Evolutionary conservation across 371 early-diverging fungal species (phyloP).

Genomic region (Blakeslea trispora): DNA sequence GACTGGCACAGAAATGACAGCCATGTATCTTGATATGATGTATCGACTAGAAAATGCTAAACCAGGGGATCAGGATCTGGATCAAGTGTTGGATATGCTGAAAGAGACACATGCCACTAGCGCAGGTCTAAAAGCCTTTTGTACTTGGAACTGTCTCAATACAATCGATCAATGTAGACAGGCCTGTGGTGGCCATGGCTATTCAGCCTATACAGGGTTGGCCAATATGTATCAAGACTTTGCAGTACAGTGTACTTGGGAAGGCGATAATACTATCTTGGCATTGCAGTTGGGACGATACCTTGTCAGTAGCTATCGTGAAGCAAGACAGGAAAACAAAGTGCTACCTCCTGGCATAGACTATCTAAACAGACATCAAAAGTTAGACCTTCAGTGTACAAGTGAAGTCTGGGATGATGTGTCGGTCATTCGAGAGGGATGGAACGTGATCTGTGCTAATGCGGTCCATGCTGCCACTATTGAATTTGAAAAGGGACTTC

Average conservation of each 20-base stretch:
- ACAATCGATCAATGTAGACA: conserved; percentile 92
- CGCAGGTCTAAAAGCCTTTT: conserved; percentile 92
- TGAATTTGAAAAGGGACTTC: conserved; percentile 72
- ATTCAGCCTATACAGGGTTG: conserved; percentile 88
- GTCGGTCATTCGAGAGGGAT: conserved; percentile 74
- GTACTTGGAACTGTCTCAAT: conserved; percentile 88
- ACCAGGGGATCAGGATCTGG: conserved; percentile 67
- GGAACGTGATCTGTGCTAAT: conserved; percentile 82
- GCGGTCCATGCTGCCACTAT: conserved; percentile 82
- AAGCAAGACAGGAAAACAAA: conserved; percentile 70
- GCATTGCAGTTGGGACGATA: conserved; percentile 90
- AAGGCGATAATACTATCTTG: conserved; percentile 90
- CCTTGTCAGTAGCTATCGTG: conserved; percentile 79
- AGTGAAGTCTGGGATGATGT: conserved; percentile 50
- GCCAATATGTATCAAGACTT: conserved; percentile 87
- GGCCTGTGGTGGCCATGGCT: conserved; percentile 91
- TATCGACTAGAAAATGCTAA: conserved; percentile 64
- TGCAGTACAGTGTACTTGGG: conserved; percentile 95
- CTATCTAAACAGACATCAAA: conserved; percentile 66
- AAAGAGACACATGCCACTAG: conserved; percentile 92
- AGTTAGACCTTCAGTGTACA: conserved; percentile 57
- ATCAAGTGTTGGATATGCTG: conserved; percentile 70
- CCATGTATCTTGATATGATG: conserved; percentile 81
- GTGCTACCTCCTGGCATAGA: conserved; percentile 77
- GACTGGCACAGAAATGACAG: conserved; percentile 80